phyloP scores from a whole-genome alignment of 2,329 filamentous ascomycete genomes.

The Fusarium udum region DNA sequence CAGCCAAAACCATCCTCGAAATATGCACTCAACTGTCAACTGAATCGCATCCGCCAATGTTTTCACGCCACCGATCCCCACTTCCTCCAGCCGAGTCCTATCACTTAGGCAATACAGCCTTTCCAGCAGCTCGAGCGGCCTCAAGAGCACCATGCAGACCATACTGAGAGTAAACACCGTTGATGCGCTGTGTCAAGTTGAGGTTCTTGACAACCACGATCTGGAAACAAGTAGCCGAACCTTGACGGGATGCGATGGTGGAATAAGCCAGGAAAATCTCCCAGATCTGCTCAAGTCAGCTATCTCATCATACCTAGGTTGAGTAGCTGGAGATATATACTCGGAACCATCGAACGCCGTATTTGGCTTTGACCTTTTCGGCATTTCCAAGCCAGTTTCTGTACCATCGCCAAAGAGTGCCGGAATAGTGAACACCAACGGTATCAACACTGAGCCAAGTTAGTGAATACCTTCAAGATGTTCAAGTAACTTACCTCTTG shows the following conservation, averaged over 20 bases:
- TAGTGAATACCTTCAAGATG: fast-evolving
- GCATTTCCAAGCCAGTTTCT: conserved; percentile 94
- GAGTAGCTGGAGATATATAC: conserved; percentile 58
- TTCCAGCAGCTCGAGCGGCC: conserved; percentile 45
- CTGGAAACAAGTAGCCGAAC: conserved; percentile 86
- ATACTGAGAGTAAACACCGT: conserved; percentile 76
- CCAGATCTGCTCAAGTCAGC: conserved; percentile 74
- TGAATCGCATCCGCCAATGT: fast-evolving
- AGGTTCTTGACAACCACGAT: conserved; percentile 90
- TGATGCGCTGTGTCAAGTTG: conserved; percentile 83
- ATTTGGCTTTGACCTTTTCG: conserved; percentile 90
- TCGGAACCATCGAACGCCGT: conserved; percentile 90
- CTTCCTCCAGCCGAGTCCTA: fast-evolving
- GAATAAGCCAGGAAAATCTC: conserved; percentile 90
- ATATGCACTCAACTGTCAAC: not conserved
- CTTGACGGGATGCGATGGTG: conserved; percentile 85
- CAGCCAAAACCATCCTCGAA: not conserved
- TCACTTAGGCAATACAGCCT: conserved; percentile 29
- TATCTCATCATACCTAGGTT: fast-evolving
- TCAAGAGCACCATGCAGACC: conserved; percentile 70
- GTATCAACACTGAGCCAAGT: conserved; percentile 71
- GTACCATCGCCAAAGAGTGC: conserved; percentile 96
- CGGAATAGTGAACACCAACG: conserved; percentile 92
- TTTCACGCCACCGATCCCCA: too few relatives aligned
- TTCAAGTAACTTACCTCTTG: conserved; percentile 61